Evolutionary conservation across 2,329 filamentous ascomycete genomes (phyloP).

Genomic region (Juglanconis sp.): DNA sequence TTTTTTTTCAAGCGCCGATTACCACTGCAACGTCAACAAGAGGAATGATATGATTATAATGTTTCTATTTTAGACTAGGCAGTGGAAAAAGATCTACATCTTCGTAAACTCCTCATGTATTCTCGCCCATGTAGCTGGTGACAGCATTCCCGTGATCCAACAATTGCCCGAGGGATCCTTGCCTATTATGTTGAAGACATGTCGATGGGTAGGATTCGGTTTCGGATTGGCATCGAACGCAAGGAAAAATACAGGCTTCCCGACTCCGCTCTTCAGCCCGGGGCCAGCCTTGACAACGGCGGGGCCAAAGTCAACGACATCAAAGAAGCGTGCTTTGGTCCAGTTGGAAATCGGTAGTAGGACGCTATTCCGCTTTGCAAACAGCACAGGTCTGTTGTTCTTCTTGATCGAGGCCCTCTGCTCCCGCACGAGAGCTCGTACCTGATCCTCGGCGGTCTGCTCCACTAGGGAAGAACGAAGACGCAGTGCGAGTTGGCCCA

Average conservation of each 20-base stretch:
- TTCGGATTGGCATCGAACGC: not conserved
- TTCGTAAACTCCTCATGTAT: not conserved
- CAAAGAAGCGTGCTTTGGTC: constrained; percentile 32
- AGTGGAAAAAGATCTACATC: no score
- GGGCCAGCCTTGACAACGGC: constrained; percentile 15
- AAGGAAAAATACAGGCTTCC: not conserved
- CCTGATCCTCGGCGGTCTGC: constrained; percentile 17
- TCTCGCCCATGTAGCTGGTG: not conserved
- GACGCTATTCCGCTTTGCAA: not conserved
- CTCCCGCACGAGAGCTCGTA: constrained; percentile 2
- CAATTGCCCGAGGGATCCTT: not conserved
- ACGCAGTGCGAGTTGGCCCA: constrained; percentile 19
- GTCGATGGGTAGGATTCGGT: not conserved
- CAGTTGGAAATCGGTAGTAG: constrained; percentile 1
- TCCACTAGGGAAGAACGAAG: constrained; percentile 10
- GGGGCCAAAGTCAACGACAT: constrained; percentile 32
- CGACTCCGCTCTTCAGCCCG: not conserved
- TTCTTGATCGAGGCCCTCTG: not conserved
- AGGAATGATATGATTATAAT: no score
- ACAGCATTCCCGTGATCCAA: not conserved
- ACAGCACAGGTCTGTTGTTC: not conserved
- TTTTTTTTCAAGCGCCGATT: no score
- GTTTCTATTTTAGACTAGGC: no score
- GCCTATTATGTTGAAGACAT: not conserved
- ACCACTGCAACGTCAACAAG: no score